Base-by-base conservation (phyloP, 1,139 yeast species). In the Geotrichum klebahnii region DNA sequence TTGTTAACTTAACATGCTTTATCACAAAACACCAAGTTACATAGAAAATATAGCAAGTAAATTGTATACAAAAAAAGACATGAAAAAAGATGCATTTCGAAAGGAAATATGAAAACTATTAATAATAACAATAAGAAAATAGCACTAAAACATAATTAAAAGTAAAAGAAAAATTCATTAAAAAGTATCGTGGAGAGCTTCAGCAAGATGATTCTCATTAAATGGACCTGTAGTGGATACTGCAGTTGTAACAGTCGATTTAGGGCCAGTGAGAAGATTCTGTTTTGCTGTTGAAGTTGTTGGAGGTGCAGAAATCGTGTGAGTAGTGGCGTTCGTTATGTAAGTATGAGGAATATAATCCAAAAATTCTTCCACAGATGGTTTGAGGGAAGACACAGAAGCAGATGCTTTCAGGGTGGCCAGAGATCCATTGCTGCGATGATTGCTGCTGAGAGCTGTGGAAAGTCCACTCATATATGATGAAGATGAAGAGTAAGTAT, bases 101-200 rank as follows among this genome's bases (percentile, higher is more conserved):
- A n/a, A n/a, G n/a, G n/a, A n/a, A n/a, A n/a, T n/a, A n/a, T n/a
- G n/a, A n/a, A n/a, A n/a, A n/a, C n/a, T n/a, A n/a, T 10, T 31
- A 31, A 31, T 5, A 31, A 16, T 10, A 31, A 16, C n/a, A 31
- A 32, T 31, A 32, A 23, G 20, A 32, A 32, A 24, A 14, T 6
- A 5, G 9, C 14, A 38, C 5, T 20, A 32, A 32, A 26, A 42
- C 3, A 32, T 14, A 19, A 23, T 17, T 24, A 40, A 31, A 19
- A 17, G 17, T 29, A 12, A n/a, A 19, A 17, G 17, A 6, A 14
- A 9, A 8, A 31, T 14, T 12, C 17, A 5, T 42, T 32, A 42
- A 22, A 32, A 19, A 2, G 38, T 22, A 12, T 42, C 31, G 16
- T 42, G n/a, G 23, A 42, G 38, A 3, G 45, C 45, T 42, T 42